These are phyloP conservation scores for Schizothecium vesticola DNA, from an alignment of 495 filamentous ascomycete genomes.

Conservation along the genomic window DNA sequence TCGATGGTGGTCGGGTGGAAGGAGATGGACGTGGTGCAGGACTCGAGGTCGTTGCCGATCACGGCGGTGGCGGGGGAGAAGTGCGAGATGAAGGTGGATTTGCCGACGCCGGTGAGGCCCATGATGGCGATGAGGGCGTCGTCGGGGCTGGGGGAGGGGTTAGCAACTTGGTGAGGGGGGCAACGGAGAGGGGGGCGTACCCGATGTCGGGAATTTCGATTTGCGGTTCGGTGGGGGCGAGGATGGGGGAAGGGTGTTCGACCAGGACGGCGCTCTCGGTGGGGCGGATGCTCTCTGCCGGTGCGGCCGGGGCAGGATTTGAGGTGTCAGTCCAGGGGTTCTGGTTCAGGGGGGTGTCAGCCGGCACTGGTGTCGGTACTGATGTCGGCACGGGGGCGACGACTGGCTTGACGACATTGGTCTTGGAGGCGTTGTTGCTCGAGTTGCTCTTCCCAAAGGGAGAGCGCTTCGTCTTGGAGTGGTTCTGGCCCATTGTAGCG, in stretches of 20 bases:
- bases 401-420: not conserved
- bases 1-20: conserved; percentile 3
- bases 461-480: not conserved
- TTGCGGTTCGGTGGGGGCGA: not conserved
- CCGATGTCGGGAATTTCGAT: not conserved
- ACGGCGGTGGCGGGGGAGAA: conserved; percentile 6
- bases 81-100: conserved; percentile 15
- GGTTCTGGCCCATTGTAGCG: not conserved
- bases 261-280: not conserved
- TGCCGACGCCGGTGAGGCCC: conserved; percentile 12
- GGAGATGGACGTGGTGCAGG: conserved; percentile 8
- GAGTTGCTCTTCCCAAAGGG: not conserved
- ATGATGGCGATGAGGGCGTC: conserved; percentile 10
- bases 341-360: not conserved
- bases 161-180: not conserved
- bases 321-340: not conserved
- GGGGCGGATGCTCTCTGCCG: not conserved
- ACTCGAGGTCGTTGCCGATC: conserved; percentile 9
- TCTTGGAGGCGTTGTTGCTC: not conserved
- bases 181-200: not conserved
- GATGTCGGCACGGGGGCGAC: not conserved
- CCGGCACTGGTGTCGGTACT: not conserved
- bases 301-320: not conserved
- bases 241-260: not conserved
- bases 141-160: not conserved